Evolutionary conservation across 257 asterid species (phyloP).

Genomic region (Nyctanthes arbortristis): DNA sequence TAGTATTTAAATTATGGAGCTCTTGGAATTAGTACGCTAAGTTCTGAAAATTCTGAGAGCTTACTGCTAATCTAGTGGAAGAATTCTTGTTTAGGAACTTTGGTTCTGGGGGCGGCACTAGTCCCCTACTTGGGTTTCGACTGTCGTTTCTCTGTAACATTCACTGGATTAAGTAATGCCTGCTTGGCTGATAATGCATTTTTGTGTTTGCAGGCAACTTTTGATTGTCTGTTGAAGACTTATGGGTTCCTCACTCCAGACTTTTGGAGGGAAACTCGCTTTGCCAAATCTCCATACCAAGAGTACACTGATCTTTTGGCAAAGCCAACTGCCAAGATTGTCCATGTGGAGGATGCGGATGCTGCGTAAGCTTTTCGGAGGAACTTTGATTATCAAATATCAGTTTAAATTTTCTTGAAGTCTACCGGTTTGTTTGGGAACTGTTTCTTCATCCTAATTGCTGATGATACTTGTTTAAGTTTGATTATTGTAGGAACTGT

Average conservation of each 20-base stretch:
- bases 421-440: no score
- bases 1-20: neutral
- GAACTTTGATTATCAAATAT: no score
- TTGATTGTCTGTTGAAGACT: conserved; percentile 65
- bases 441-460: no score
- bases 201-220: conserved; percentile 52
- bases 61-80: neutral
- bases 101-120: neutral
- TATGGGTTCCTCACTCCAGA: conserved; percentile 69
- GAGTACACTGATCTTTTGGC: conserved; percentile 66
- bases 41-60: neutral
- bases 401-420: no score
- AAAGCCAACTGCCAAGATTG: conserved; percentile 50
- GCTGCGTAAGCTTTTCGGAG: conserved; percentile 40
- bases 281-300: conserved; percentile 62
- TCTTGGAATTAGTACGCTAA: neutral
- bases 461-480: no score
- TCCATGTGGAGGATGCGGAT: conserved; percentile 43
- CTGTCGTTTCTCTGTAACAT: neutral
- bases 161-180: neutral
- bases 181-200: neutral
- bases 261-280: conserved; percentile 71
- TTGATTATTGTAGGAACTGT: no score
- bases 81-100: neutral
- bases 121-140: neutral